Percentiles rank a stretch among this genome's conserved stretches.
These are phyloP conservation scores for Calonectria crousiana DNA, from an alignment of 2,329 filamentous ascomycete species.

Conservation along the genomic window DNA sequence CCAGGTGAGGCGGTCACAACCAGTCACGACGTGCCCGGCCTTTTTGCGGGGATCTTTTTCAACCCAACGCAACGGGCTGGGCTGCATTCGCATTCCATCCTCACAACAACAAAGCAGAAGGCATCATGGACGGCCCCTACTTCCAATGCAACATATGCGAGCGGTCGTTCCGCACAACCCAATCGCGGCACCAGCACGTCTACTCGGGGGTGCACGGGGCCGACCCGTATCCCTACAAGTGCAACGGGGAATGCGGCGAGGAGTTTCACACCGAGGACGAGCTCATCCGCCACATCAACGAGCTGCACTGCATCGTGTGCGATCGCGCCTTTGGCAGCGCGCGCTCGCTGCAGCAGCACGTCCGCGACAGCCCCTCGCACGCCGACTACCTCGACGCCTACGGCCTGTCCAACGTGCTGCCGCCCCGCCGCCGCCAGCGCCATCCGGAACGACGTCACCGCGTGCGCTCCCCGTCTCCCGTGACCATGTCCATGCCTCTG, in stretches of 20 bases:
- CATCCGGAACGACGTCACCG: not conserved
- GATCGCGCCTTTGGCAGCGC: not conserved
- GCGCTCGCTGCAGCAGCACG: not conserved
- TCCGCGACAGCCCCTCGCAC: not conserved
- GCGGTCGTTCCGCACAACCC: not conserved
- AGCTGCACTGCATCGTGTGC: constrained; percentile 8
- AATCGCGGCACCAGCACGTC: not conserved
- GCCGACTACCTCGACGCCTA: not conserved
- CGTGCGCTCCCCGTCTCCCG: not conserved
- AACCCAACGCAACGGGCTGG: constrained; percentile 2
- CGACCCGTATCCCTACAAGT: constrained; percentile 8
- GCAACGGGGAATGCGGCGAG: not conserved
- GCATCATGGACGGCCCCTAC: not conserved
- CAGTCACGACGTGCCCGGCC: not conserved
- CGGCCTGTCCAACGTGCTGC: not conserved
- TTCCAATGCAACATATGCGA: not conserved
- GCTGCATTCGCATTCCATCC: not conserved
- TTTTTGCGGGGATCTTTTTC: not conserved
- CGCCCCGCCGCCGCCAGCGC: not conserved
- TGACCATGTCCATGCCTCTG: no score
- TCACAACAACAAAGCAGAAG: not conserved
- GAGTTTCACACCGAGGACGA: constrained; percentile 8
- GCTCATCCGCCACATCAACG: not conserved
- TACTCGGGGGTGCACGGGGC: not conserved
- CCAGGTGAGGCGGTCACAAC: not conserved